phyloP scores from a whole-genome alignment of 1,284 basidiomycete species.

The Naganishia liquefaciens region DNA sequence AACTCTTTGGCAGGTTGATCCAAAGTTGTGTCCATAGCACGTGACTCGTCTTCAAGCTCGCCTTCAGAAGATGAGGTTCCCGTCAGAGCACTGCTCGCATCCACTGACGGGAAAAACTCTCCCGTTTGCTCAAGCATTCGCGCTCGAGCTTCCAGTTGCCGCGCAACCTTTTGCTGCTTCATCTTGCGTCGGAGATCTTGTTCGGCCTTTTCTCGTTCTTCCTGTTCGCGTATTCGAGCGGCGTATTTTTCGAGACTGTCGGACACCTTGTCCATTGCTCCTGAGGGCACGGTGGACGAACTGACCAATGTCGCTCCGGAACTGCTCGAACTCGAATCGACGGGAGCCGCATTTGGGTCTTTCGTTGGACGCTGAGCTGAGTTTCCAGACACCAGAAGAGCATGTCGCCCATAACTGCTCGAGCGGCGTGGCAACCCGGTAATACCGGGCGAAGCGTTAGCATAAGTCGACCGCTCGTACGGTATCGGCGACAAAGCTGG shows the following conservation, averaged over 20 bases:
- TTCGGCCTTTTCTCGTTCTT: constrained; percentile 21
- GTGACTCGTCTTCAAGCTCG: constrained; percentile 4
- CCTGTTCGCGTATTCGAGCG: constrained; percentile 23
- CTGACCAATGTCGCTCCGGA: constrained; percentile 6
- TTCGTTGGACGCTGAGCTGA: not conserved
- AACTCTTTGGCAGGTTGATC: constrained; percentile 7
- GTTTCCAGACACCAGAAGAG: not conserved
- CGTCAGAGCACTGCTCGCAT: constrained; percentile 14
- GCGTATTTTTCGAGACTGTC: constrained; percentile 30
- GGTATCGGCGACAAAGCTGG: constrained; percentile 17
- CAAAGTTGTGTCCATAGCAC: not conserved
- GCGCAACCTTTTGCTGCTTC: constrained; percentile 16
- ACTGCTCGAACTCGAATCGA: constrained; percentile 1
- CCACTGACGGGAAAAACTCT: not conserved
- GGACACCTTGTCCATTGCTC: constrained; percentile 31
- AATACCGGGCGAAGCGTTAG: constrained; percentile 1
- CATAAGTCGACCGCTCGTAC: constrained; percentile 5
- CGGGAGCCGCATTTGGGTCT: constrained; percentile 8
- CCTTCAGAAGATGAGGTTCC: constrained; percentile 13
- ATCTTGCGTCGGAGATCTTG: constrained; percentile 7
- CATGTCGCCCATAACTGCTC: constrained; percentile 20
- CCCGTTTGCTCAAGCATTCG: constrained; percentile 13
- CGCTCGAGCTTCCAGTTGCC: constrained; percentile 13
- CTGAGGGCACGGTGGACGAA: constrained; percentile 1
- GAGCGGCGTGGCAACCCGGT: constrained; percentile 18